Percentiles rank a stretch among this genome's conserved stretches.
Evolutionary conservation across 2,329 filamentous ascomycete species (phyloP).

Genomic region (Aspergillus tamarii): DNA sequence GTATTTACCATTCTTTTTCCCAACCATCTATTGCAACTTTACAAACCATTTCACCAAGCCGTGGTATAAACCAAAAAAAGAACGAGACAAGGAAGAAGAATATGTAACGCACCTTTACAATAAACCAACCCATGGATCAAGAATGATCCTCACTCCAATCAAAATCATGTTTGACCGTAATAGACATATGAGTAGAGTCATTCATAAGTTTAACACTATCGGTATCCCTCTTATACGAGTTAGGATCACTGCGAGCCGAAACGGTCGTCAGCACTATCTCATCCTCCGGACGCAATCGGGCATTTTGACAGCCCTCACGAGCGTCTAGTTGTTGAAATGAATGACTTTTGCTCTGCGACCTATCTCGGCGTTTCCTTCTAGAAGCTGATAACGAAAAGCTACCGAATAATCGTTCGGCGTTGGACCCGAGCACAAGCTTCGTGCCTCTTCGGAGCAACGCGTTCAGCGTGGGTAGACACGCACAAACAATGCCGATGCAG

Average conservation of each 20-base stretch:
- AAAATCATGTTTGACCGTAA: neutral
- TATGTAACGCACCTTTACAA: neutral
- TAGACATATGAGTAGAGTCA: neutral
- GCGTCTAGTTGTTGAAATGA: neutral
- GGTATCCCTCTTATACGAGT: neutral
- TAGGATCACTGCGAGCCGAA: neutral
- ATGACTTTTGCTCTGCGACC: neutral
- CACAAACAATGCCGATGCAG: slow-evolving; percentile 1
- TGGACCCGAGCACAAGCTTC: neutral
- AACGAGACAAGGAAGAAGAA: neutral
- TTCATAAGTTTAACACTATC: neutral
- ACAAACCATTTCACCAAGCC: neutral
- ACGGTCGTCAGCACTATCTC: neutral
- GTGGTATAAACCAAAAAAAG: neutral
- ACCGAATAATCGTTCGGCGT: neutral
- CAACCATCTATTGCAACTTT: neutral
- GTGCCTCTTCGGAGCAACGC: neutral
- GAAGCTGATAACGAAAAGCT: neutral
- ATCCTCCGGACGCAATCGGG: neutral
- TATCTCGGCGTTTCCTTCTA: neutral
- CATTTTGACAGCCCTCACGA: neutral
- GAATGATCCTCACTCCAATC: neutral
- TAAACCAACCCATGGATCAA: neutral
- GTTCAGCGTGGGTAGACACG: slow-evolving; percentile 1
- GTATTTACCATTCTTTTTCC: neutral